A percentile compares a stretch with the other conserved stretches of the same genome.
Evolutionary conservation across 768 basidiomycete genomes (phyloP).

Genomic region (Rubroboletus pulcherrimus): DNA sequence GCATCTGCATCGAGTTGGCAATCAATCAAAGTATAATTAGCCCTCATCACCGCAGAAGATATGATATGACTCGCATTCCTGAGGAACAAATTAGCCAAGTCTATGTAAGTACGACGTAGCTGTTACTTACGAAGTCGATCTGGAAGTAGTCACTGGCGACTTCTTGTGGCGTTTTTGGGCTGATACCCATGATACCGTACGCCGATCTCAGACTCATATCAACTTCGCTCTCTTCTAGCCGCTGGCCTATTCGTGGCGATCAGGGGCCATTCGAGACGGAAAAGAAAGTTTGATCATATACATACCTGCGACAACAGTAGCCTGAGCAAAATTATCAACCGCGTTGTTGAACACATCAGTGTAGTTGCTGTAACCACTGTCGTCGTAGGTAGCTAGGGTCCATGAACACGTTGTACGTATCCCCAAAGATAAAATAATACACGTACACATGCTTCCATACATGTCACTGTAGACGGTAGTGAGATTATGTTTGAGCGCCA

Average conservation of each 20-base stretch:
- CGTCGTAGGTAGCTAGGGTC: constrained; percentile 50
- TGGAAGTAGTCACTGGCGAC: constrained; percentile 56
- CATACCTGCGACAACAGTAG: constrained; percentile 49
- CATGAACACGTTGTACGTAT: background rate
- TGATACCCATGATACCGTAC: constrained; percentile 48
- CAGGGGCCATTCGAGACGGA: constrained; percentile 38
- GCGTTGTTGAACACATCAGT: constrained; percentile 42
- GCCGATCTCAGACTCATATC: constrained; percentile 54
- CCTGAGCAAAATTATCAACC: constrained; percentile 35
- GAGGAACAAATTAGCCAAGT: constrained; percentile 1
- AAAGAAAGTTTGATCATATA: constrained; percentile 6
- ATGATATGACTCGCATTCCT: constrained; percentile 29
- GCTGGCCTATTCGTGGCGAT: constrained; percentile 8
- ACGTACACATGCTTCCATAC: constrained; percentile 44
- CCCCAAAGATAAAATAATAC: background rate
- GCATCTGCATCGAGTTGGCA: constrained; percentile 14
- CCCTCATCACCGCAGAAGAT: background rate
- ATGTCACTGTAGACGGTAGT: constrained; percentile 43
- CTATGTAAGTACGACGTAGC: background rate
- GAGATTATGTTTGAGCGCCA: constrained; percentile 55
- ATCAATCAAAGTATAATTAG: constrained; percentile 3
- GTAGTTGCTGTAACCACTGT: constrained; percentile 47
- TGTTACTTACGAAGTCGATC: constrained; percentile 35
- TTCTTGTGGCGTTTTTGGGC: constrained; percentile 43
- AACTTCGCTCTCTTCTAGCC: constrained; percentile 31